These are phyloP conservation scores for Talaromyces sp. DNA, from an alignment of 2,329 filamentous ascomycete species.

Conservation along the genomic window DNA sequence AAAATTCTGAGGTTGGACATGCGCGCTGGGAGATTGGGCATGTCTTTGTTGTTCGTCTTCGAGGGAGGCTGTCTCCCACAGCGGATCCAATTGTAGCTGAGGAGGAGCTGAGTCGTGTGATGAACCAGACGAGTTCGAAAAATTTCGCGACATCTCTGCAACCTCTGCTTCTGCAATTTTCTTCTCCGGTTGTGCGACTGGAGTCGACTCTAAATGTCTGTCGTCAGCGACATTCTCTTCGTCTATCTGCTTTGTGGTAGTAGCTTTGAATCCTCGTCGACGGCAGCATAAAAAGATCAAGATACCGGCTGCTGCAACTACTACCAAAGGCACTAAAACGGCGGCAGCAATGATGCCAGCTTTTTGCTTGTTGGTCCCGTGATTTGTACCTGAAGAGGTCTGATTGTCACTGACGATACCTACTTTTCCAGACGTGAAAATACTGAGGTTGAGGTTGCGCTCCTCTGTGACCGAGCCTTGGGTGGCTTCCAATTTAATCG, in stretches of 20 bases:
- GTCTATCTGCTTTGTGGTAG: constrained; percentile 25
- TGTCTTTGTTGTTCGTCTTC: constrained; percentile 19
- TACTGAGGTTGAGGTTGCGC: constrained; percentile 44
- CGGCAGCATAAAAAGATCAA: constrained; percentile 37
- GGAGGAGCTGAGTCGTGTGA: constrained; percentile 28
- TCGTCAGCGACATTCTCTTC: constrained; percentile 8
- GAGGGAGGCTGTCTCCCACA: constrained; percentile 31
- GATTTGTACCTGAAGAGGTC: constrained; percentile 21
- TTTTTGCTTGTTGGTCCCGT: constrained; percentile 28
- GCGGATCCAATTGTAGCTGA: constrained; percentile 34
- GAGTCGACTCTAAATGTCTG: not conserved
- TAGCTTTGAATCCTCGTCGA: constrained; percentile 26
- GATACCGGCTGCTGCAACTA: constrained; percentile 28
- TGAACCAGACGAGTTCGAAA: constrained; percentile 23
- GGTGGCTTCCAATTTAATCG: constrained; percentile 45
- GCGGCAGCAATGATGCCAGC: constrained; percentile 38
- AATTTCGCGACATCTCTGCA: constrained; percentile 23
- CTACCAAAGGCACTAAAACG: constrained; percentile 34
- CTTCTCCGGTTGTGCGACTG: constrained; percentile 2
- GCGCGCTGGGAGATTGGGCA: not conserved
- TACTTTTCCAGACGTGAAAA: constrained; percentile 23
- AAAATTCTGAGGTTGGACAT: constrained; percentile 25
- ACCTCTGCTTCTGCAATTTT: not conserved
- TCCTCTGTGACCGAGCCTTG: constrained; percentile 40
- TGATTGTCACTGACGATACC: constrained; percentile 22